Percentiles rank a stretch among this genome's conserved stretches.
Conservation (phyloP, 1,139 yeast genomes). For the Lodderomyces parapsilosis region DNA sequence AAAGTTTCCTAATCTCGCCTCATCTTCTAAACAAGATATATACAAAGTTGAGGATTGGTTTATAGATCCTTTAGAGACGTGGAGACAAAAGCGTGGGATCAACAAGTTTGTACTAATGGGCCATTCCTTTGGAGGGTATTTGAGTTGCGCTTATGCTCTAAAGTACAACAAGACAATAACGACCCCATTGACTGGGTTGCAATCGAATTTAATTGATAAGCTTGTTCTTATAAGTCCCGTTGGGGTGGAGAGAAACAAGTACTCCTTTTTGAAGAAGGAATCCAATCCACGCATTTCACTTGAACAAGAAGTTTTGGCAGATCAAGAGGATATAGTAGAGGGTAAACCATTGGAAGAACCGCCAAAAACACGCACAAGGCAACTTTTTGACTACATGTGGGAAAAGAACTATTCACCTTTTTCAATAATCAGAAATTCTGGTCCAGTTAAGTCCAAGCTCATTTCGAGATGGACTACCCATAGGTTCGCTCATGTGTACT, state of each 20-base stretch:
- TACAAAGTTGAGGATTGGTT: slow-evolving; percentile 69
- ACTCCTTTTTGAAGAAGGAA: slow-evolving; percentile 26
- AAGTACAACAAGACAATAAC: slow-evolving; percentile 47
- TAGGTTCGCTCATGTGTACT: slow-evolving; percentile 35
- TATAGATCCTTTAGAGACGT: slow-evolving; percentile 75
- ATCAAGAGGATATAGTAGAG: slow-evolving; percentile 28
- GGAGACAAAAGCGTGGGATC: slow-evolving; percentile 65
- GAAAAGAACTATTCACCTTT: slow-evolving; percentile 39
- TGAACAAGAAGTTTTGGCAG: slow-evolving; percentile 25
- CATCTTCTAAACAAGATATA: slow-evolving; percentile 29
- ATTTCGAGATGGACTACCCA: slow-evolving; percentile 44
- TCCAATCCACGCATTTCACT: slow-evolving; percentile 18
- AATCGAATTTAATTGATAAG: slow-evolving; percentile 32
- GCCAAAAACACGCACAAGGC: slow-evolving; percentile 20
- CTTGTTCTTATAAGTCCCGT: slow-evolving; percentile 46
- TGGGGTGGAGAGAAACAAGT: slow-evolving; percentile 41
- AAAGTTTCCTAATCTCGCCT: slow-evolving; percentile 32
- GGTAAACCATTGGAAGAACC: slow-evolving; percentile 13
- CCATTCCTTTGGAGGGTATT: slow-evolving; percentile 91
- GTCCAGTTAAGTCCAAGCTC: slow-evolving; percentile 38
- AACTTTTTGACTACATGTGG: slow-evolving; percentile 35
- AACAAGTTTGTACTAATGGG: slow-evolving; percentile 73
- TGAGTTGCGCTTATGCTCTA: slow-evolving; percentile 74
- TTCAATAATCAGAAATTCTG: slow-evolving; percentile 31
- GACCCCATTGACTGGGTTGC: slow-evolving; percentile 23